Percentiles rank a stretch among this genome's conserved stretches.
Evolutionary conservation across 1,284 basidiomycete genomes (phyloP).

Genomic region (Boletellus dicymbophilus): DNA sequence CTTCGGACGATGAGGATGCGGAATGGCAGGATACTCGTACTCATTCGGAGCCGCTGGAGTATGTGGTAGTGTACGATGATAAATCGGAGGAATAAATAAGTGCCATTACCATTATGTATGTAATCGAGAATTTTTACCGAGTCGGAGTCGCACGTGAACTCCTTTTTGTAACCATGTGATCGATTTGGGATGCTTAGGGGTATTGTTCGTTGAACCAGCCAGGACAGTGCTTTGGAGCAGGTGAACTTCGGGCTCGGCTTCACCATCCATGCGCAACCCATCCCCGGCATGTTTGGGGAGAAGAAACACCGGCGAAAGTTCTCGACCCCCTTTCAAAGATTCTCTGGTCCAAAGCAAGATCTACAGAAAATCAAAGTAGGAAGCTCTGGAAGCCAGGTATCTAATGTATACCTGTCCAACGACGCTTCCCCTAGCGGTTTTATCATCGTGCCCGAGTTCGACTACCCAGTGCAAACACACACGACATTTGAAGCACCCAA

Average conservation of each 20-base stretch:
- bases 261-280: conserved; percentile 10
- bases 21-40: conserved; percentile 63
- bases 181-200: conserved; percentile 9
- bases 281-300: conserved; percentile 24
- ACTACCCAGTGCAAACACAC: conserved; percentile 7
- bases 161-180: no score
- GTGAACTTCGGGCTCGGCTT: no score
- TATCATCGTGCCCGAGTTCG: conserved; percentile 29
- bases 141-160: no score
- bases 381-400: conserved; percentile 10
- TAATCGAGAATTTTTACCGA: no score
- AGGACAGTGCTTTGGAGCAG: no score
- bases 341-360: conserved; percentile 8
- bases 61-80: conserved; percentile 71
- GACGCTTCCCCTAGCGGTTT: conserved; percentile 18
- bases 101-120: background rate
- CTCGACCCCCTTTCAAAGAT: conserved; percentile 20
- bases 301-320: conserved; percentile 31
- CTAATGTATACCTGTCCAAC: conserved; percentile 24
- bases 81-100: conserved; percentile 46
- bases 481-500: conserved; percentile 1
- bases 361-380: background rate
- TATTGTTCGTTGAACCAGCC: no score
- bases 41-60: conserved; percentile 52
- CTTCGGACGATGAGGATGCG: conserved; percentile 47